These are phyloP conservation scores for Helichrysum umbraculigerum DNA, from an alignment of 129 eudicot species.

Conservation along the genomic window DNA sequence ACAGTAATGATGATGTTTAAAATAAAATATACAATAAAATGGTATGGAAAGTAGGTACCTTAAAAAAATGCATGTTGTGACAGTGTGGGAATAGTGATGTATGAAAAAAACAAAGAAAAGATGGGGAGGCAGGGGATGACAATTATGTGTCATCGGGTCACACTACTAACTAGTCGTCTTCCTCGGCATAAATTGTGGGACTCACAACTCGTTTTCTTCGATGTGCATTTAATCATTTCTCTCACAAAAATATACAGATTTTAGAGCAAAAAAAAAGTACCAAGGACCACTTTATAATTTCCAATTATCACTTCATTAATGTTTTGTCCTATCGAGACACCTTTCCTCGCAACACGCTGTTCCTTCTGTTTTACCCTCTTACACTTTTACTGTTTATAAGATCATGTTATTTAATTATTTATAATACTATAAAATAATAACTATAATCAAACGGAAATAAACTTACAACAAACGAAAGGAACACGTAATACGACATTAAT, in stretches of 20 bases:
- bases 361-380: not conserved
- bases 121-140: constrained; percentile 3
- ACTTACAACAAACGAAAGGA: too few species aligned
- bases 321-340: constrained; percentile 24
- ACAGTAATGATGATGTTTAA: too few species aligned
- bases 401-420: not conserved
- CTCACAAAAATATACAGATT: not conserved
- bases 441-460: too few species aligned
- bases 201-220: not conserved
- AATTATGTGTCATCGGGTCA: constrained; percentile 21
- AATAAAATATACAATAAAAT: too few species aligned
- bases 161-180: constrained; percentile 7
- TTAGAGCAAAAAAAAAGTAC: not conserved
- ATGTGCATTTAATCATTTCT: not conserved
- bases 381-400: not conserved
- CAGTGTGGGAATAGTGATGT: too few species aligned
- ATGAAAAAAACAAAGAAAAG: not conserved
- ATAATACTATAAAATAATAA: too few species aligned
- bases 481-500: too few species aligned
- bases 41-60: too few species aligned
- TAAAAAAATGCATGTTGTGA: too few species aligned
- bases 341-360: constrained; percentile 10
- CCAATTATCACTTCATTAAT: constrained; percentile 20
- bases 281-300: constrained; percentile 16
- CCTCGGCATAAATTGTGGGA: constrained; percentile 16